Evolutionary conservation across 1,284 basidiomycete genomes (phyloP), one percentile per base, ranked within the genome.

Genomic region (Rhizoctonia solani): DNA sequence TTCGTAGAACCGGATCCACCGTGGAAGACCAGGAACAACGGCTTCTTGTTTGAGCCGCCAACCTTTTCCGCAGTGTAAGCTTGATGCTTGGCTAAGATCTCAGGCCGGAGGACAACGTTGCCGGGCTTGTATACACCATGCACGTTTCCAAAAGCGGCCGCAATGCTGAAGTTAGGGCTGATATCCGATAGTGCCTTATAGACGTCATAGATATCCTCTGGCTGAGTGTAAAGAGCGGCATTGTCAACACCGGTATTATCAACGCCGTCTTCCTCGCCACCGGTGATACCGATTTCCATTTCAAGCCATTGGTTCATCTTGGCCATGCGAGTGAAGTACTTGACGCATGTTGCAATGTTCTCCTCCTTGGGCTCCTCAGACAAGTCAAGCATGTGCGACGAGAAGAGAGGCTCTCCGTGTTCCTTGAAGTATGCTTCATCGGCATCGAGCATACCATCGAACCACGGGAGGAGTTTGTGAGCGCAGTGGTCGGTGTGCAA

Each of bases 241-340:
- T 98, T 99, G 82, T 99, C 97, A 73, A 95, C 95, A 68, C 84
- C 86, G 71, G 93, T 89, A 85, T 97, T 96, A 81, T 97, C 94
- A 65, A 99, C 96, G 78, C 96, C 96, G 76, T 99, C 96, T 81
- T 99, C 96, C 80, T 99, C 96, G 77, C 96, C 96, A 78, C 96
- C 97, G 69, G 97, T 99, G 81, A 99, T 99, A 77, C 97, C 97
- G 77, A 99, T 99, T 82, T 99, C 97, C 97, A 99, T 99, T 86
- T 99, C 97, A 79, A 99, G 93, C 95, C 95, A 99, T 74, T 93
- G 82, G 71, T 91, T 90, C 76, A 98, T 81, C 73, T 90, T 87
- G 29, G 93, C 92, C 94, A 99, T 93, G 77, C 93, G 92, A 80
- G 88, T 85, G 79, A 99, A 96, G 86, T 99, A 99, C 79, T 95